A percentile compares a stretch with the other conserved stretches of the same genome.
phyloP scores from a whole-genome alignment of 2,329 filamentous ascomycete species.

The Epichloe bromicola region DNA sequence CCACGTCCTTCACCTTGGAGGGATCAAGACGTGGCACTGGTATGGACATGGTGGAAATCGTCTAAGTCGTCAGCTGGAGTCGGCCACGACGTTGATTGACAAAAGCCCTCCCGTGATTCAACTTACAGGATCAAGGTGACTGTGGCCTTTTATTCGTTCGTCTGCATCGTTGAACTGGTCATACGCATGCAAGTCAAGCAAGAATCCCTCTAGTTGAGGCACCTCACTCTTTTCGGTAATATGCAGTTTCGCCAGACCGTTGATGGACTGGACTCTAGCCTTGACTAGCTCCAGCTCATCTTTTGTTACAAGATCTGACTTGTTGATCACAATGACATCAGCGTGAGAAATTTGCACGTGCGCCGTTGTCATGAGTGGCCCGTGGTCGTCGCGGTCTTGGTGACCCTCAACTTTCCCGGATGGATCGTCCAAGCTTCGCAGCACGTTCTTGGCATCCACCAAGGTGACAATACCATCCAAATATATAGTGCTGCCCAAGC shows the following conservation, averaged over 20 bases:
- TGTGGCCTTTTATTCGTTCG: slow-evolving; percentile 65
- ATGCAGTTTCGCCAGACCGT: slow-evolving; percentile 74
- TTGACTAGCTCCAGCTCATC: slow-evolving; percentile 57
- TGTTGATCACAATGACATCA: slow-evolving; percentile 91
- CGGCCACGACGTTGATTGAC: not conserved
- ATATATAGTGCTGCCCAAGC: slow-evolving; percentile 87
- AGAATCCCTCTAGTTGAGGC: slow-evolving; percentile 68
- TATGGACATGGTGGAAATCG: slow-evolving; percentile 73
- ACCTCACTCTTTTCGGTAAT: slow-evolving; percentile 70
- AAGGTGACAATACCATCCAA: slow-evolving; percentile 93
- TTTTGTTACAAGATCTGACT: slow-evolving; percentile 67
- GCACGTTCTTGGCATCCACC: slow-evolving; percentile 87
- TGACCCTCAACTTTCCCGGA: slow-evolving; percentile 39
- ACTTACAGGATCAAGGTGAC: slow-evolving; percentile 74
- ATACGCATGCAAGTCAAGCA: slow-evolving; percentile 88
- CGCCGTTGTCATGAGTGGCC: slow-evolving; percentile 73
- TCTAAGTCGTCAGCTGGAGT: slow-evolving; percentile 31
- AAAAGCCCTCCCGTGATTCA: not conserved
- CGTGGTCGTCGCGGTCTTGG: slow-evolving; percentile 38
- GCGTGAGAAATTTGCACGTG: slow-evolving; percentile 96
- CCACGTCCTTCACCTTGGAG: slow-evolving; percentile 49
- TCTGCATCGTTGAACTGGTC: slow-evolving; percentile 66
- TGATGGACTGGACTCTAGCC: slow-evolving; percentile 69
- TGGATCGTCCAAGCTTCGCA: slow-evolving; percentile 67
- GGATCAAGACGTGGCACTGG: slow-evolving; percentile 46